phyloP scores from a whole-genome alignment of 306 rosid genomes.

The Prunus mongolica region DNA sequence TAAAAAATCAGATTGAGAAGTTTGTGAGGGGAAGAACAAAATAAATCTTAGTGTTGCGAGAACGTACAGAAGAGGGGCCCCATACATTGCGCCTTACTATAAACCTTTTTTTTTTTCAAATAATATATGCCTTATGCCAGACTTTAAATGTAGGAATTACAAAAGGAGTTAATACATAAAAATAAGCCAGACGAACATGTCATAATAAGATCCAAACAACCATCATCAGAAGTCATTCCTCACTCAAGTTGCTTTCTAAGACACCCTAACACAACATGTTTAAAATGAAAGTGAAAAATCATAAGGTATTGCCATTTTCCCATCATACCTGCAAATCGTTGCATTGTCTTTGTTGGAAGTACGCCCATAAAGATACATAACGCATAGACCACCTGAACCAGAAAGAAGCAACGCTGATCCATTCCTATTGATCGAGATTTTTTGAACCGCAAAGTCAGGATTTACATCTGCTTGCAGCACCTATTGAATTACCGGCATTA shows the following conservation, averaged over 20 bases:
- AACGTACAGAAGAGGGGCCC: not conserved
- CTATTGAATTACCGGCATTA: slow-evolving; percentile 35
- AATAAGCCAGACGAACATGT: not conserved
- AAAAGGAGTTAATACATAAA: not conserved
- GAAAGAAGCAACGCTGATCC: slow-evolving; percentile 68
- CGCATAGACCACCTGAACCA: slow-evolving; percentile 56
- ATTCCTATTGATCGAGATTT: slow-evolving; percentile 68
- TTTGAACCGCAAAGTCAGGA: slow-evolving; percentile 48
- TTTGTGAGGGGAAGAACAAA: not conserved
- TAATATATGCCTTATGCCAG: not conserved
- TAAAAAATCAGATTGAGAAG: not conserved
- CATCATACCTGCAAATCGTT: slow-evolving; percentile 66
- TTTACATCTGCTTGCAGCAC: slow-evolving; percentile 63
- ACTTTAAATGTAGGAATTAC: not conserved
- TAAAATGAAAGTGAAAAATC: not conserved
- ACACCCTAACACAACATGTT: not conserved
- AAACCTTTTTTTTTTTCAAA: not conserved
- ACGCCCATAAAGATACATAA: slow-evolving; percentile 80
- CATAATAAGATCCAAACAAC: not conserved
- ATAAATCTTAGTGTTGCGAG: not conserved
- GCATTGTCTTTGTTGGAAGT: slow-evolving; percentile 48
- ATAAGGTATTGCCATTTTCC: not conserved
- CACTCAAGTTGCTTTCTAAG: not conserved
- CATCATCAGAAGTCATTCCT: not conserved
- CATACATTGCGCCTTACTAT: not conserved